Base-by-base conservation (phyloP, 1,139 yeast species). In the Zygosaccharomyces pseudobailii region DNA sequence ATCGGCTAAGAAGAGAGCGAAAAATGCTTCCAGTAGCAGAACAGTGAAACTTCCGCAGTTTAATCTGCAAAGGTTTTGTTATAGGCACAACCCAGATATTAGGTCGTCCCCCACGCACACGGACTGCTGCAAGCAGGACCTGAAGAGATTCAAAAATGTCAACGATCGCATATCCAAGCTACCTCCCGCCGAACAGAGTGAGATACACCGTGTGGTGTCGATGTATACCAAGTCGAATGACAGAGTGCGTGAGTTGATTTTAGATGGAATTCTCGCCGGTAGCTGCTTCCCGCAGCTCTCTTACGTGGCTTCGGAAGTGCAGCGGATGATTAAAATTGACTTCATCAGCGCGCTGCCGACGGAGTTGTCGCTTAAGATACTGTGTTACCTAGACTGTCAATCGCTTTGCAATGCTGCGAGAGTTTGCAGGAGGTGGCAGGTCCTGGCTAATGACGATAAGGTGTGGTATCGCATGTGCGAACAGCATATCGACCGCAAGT, bases 401-500 rank as follows among this genome's bases (percentile, higher is more conserved):
- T 87, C 96, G 21, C 74, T 92, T 44, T 90, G 97, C 68, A 82
- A 80, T 57, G 97, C 97, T 0, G 95, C 97, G 0, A 95, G 85
- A 67, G 98, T 92, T 3, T 84, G 90, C 36, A 76, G 80, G 45
- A 79, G 78, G 48, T 92, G 98, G 98, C 82, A 87, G 61, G 72
- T 73, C 45, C 71, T 92, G 47, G 97, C 98, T 1, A 97, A 92
- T 67, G 97, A 90, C 65, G 97, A 92, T 62, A 71, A 95, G 46
- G 97, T 92, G 5, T 92, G 98, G 98, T 95, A 92, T 65, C 89
- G 92, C 57, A 85, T 92, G 92, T 92, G 98, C 66, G 96, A 89
- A 66, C 98, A 92, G 67, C 98, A 92, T 65, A 92, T 92, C 49
- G 98, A 92, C 68, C 75, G 95, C 51, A 92, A 92, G 66, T 92